Evolutionary conservation across 148 eudicot species (phyloP).

Genomic region (Camellia japonica): DNA sequence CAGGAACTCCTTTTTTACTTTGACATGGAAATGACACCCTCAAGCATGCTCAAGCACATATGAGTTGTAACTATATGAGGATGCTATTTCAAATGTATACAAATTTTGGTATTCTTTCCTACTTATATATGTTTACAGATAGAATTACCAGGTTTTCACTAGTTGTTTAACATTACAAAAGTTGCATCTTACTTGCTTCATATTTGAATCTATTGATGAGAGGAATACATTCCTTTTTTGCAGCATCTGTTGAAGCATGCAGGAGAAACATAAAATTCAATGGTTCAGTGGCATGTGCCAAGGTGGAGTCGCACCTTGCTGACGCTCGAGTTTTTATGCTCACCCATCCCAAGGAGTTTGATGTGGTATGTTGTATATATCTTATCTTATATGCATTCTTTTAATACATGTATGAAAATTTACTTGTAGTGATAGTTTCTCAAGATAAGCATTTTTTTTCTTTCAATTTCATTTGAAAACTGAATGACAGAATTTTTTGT

Average conservation of each 20-base stretch:
- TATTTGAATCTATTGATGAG: not conserved
- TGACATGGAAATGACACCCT: not conserved
- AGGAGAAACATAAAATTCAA: constrained; percentile 91
- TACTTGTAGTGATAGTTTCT: not conserved
- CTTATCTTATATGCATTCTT: not conserved
- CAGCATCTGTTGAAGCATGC: constrained; percentile 96
- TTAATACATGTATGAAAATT: not conserved
- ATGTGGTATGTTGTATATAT: constrained; percentile 55
- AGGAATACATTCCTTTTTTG: constrained; percentile 17
- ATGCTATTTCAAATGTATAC: constrained; percentile 12
- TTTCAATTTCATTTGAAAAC: not conserved
- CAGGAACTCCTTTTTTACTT: not conserved
- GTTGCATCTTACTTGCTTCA: constrained; percentile 1
- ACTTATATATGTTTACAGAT: not conserved
- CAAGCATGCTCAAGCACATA: not conserved
- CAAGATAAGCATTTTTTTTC: not conserved
- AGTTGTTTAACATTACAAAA: not conserved
- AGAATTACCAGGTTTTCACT: not conserved
- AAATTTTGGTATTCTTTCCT: not conserved
- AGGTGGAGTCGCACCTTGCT: constrained; percentile 89
- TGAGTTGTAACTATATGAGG: not conserved
- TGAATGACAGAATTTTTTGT: not conserved
- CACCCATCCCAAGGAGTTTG: constrained; percentile 95
- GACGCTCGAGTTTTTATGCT: constrained; percentile 99
- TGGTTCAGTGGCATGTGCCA: constrained; percentile 83